Percentiles rank a stretch among this genome's conserved stretches.
These are phyloP conservation scores for Clarireedia homoeocarpa DNA, from an alignment of 2,329 filamentous ascomycete species.

Conservation along the genomic window DNA sequence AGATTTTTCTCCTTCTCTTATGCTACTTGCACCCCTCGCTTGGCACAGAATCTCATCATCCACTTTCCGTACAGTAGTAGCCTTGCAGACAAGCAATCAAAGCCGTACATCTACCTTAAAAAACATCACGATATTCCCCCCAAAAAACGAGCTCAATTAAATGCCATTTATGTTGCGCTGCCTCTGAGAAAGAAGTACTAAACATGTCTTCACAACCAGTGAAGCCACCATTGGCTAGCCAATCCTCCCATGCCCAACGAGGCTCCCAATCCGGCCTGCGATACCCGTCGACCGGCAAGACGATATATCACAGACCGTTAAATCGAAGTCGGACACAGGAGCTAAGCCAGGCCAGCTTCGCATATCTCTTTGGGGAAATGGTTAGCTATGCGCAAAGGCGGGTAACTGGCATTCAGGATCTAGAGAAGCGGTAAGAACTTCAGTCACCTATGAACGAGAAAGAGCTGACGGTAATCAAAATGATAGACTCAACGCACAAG, in stretches of 20 bases:
- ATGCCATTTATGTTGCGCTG: too few relatives aligned
- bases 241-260: slow-evolving; percentile 21
- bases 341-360: slow-evolving; percentile 87
- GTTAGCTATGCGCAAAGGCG: slow-evolving; percentile 87
- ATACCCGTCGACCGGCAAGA: slow-evolving; percentile 89
- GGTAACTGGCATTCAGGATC: slow-evolving; percentile 86
- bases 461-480: background rate
- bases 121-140: too few relatives aligned
- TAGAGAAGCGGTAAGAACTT: slow-evolving; percentile 70
- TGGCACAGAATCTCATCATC: background rate
- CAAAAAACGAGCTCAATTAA: too few relatives aligned
- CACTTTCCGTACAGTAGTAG: background rate
- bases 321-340: slow-evolving; percentile 85
- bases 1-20: background rate
- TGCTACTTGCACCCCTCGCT: background rate
- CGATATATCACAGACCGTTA: slow-evolving; percentile 92
- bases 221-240: slow-evolving; percentile 21
- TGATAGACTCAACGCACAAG: slow-evolving; percentile 76
- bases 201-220: slow-evolving; percentile 28
- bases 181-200: background rate
- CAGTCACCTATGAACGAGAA: background rate
- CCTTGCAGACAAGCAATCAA: background rate
- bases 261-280: slow-evolving; percentile 55
- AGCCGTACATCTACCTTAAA: background rate
- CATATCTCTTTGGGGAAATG: slow-evolving; percentile 95